Evolutionary conservation across 805 yeast genomes (phyloP), one percentile per base, ranked within the genome.

Genomic region (Lipomyces lipofer): DNA sequence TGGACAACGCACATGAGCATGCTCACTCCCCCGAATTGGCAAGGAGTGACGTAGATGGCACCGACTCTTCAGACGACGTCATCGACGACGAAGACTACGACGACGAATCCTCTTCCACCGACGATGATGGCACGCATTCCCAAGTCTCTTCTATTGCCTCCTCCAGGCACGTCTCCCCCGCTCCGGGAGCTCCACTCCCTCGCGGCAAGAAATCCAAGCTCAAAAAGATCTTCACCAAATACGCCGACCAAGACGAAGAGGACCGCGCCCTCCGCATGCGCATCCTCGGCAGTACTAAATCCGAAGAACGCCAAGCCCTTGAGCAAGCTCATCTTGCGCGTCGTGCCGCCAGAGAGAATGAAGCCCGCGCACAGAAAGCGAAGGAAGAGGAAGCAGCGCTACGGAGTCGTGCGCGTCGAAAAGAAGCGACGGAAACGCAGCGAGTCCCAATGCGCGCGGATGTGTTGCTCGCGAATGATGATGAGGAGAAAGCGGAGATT

Each of bases 161-260:
- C 12, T 36, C 22, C 40, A 22, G n/a, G 12, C 4, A 28, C 54
- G 7, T 12, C 29, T 8, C 15, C 42, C 13, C 51, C 15, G 38
- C 36, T 19, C 6, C 21, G 25, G 48, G 40, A 13, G 17, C 48
- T 10, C 54, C 65, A 54, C 35, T 56, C 24, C 83, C 84, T 5
- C 81, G 97, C 64, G 97, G 98, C 45, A 89, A 86, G 70, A 88
- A 85, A 66, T 85, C 86, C 36, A 90, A 90, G 66, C 66, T 86
- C 70, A 88, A 86, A 75, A 90, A 88, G 66, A 86, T 89, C 52
- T 85, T 85, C 38, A 77, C 80, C 56, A 92, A 91, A 66, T 92
- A 92, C 66, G 88, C 84, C 2, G 90, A 86, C 56, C 98, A 92
- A 71, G 98, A 92, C 67, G 97, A 88, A 49, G 94, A 87, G 52